Percentiles rank a stretch among this genome's conserved stretches.
Evolutionary conservation across 2,329 filamentous ascomycete species (phyloP).

Genomic region (Verticillium zaregamsianum): DNA sequence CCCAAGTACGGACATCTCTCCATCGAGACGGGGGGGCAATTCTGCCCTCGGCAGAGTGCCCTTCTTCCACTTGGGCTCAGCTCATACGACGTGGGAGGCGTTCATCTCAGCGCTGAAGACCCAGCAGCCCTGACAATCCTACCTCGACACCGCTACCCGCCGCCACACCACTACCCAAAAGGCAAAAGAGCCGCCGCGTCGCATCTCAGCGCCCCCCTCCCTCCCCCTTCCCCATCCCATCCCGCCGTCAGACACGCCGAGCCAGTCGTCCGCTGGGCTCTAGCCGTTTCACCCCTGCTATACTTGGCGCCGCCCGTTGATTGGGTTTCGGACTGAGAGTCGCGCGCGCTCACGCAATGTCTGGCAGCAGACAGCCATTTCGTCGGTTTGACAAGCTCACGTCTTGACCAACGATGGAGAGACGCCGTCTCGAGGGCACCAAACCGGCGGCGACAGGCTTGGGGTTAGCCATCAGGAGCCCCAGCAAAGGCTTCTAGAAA

Average conservation of each 20-base stretch:
- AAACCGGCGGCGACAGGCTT: too few relatives aligned
- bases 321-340: neutral
- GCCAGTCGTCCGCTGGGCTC: neutral
- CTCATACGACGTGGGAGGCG: neutral
- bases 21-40: neutral
- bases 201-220: neutral
- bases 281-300: neutral
- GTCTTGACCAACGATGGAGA: too few relatives aligned
- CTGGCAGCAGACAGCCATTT: neutral
- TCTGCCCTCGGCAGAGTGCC: neutral
- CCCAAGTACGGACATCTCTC: neutral
- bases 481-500: too few relatives aligned
- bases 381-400: neutral
- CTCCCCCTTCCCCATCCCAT: neutral
- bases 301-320: neutral
- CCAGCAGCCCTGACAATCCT: neutral
- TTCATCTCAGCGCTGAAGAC: neutral
- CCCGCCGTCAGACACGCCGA: neutral
- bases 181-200: neutral
- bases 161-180: neutral
- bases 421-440: too few relatives aligned
- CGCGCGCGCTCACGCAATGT: neutral
- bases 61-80: neutral
- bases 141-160: neutral
- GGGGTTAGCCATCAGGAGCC: too few relatives aligned